Evolutionary conservation across 208 protist genomes (phyloP), one percentile per base, ranked within the genome.

Genomic region (Strigomonas culicis): DNA sequence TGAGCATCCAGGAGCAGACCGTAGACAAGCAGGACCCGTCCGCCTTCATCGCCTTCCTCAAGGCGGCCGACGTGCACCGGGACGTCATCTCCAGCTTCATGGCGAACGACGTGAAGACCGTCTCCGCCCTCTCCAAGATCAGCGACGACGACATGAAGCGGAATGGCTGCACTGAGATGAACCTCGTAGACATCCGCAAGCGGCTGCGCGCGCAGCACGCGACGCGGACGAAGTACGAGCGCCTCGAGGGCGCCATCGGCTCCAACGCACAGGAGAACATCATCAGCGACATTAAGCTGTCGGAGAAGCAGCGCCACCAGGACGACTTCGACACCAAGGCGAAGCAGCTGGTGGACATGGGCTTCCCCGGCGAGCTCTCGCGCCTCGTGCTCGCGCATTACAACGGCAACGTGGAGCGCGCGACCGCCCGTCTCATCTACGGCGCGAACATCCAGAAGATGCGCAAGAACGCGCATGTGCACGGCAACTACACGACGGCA

Each of bases 331-430:
- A 86, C 13, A 43, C 55, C 36, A 92, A 90, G 71, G 72, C 86
- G 44, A 32, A 61, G 15, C 46, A 51, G 22, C 74, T 91, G 11
- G 30, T 61, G 17, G 68, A 55, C n/a, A 80, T 90, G 79, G 84
- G 88, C 30, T 94, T 88, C 52, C 68, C 70, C 7, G 77, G 66
- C 61, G 49, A 52, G 4, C 68, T 81, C 49, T 66, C 68, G 27
- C 77, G 79, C 27, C 64, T 87, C 0, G 71, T 80, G 3, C 70
- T 92, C 22, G 86, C 85, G 13, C 88, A 92, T 66, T 92, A 91
- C 74, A 88, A 90, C 75, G 84, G 82, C 55, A 78, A 91, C 41
- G 79, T 91, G 51, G 63, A 94, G 62, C 84, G 81, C 68, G 72
- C 82, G 0, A 80, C 78, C 4, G 77, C 75, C 0, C 82, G 82